Base-by-base conservation (phyloP, 768 basidiomycete genomes). In the Russula sp. region DNA sequence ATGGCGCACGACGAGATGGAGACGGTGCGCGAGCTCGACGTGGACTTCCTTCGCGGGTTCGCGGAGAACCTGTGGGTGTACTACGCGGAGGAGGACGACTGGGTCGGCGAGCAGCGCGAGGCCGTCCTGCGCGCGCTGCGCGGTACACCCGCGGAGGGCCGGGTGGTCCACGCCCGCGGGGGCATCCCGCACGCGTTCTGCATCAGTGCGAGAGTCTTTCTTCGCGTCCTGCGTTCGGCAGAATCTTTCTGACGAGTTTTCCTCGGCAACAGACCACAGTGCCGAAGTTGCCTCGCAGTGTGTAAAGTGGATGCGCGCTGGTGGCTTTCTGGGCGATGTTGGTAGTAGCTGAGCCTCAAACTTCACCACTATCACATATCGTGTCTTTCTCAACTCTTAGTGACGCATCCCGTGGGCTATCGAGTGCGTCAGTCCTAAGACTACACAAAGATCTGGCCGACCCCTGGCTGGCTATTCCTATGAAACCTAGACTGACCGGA, bases 1-100 rank as follows among this genome's bases (percentile, higher is more conserved):
- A 85, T 90, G 80, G 87, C 84, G 1, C 69, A 82, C 51, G 84
- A 87, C 34, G 89, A 91, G 74, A 89, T 91, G 87, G 71, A 74
- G 18, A 73, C 70, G 2, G 85, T 93, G 53, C 75, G 71, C 37
- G 79, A 75, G 8, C 74, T 85, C 4, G 87, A 91, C 67, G 40
- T 73, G 18, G 69, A 68, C 1, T 71, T 82, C 56, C 74, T 84
- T 54, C 70, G 71, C 44, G 63, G 75, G 47, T 73, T 77, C 51
- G 68, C 77, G 16, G 75, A 77, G 66, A 65, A 71, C 9, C 39
- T 83, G 18, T 81, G 76, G 69, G 73, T 87, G 20, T 86, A 84
- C 70, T 89, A 84, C 73, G 88, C 83, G 3, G 76, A 80, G 44
- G 37, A 73, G 6, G 89, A 91, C 69, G 80, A 80, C 50, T 91